Percentiles rank a stretch among this genome's conserved stretches.
These are phyloP conservation scores for Chaetomiaceae sp. DNA, from an alignment of 2,329 filamentous ascomycete species.

Conservation along the genomic window DNA sequence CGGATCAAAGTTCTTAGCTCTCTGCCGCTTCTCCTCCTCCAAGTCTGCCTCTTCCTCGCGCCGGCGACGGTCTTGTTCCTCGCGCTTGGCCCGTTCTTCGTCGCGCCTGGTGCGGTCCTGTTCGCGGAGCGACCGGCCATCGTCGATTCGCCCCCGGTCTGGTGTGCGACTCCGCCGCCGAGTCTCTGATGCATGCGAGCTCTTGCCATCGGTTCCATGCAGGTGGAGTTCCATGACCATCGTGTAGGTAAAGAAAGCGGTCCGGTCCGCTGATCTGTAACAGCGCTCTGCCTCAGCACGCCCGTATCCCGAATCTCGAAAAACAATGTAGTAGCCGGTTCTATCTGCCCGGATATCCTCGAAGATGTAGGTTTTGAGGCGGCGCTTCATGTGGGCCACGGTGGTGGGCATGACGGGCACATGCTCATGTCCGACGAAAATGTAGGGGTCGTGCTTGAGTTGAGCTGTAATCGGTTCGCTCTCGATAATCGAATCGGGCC, in stretches of 20 bases:
- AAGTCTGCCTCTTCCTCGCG: slow-evolving; percentile 76
- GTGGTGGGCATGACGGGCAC: slow-evolving; percentile 85
- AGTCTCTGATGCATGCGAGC: slow-evolving; percentile 29
- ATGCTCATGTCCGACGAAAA: slow-evolving; percentile 81
- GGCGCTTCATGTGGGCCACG: slow-evolving; percentile 83
- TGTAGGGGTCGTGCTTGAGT: slow-evolving; percentile 76
- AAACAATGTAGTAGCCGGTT: slow-evolving; percentile 88
- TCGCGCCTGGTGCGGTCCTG: slow-evolving; percentile 16
- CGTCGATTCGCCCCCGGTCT: slow-evolving; percentile 35
- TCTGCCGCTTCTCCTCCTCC: slow-evolving; percentile 83
- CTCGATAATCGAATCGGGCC: slow-evolving; percentile 56
- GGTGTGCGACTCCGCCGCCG: slow-evolving; percentile 35
- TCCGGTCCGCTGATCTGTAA: slow-evolving; percentile 71
- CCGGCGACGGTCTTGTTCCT: slow-evolving; percentile 60
- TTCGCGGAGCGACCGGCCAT: slow-evolving; percentile 37
- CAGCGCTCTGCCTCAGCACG: slow-evolving; percentile 79
- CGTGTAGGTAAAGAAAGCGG: slow-evolving; percentile 81
- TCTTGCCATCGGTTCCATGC: slow-evolving; percentile 30
- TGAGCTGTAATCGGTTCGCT: slow-evolving; percentile 61
- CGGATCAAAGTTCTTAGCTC: slow-evolving; percentile 87
- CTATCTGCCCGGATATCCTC: slow-evolving; percentile 78
- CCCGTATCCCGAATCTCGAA: slow-evolving; percentile 71
- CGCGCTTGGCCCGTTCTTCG: slow-evolving; percentile 45
- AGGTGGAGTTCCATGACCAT: slow-evolving; percentile 83
- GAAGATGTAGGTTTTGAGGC: slow-evolving; percentile 77